phyloP scores from a whole-genome alignment of 495 filamentous ascomycete species.

The Lindgomyces ingoldianus region DNA sequence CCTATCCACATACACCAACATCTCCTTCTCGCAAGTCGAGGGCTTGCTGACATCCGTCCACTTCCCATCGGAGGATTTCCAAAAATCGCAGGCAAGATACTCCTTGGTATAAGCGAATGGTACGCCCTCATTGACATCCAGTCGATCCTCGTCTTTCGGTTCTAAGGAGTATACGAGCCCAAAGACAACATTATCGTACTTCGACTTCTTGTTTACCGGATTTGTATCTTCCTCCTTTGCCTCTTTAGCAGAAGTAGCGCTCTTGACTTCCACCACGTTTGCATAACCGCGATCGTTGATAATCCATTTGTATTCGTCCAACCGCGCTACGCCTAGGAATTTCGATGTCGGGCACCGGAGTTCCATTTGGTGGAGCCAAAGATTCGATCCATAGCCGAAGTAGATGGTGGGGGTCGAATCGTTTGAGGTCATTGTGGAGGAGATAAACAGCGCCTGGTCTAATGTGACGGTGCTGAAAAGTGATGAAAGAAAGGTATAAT shows the following conservation, averaged over 20 bases:
- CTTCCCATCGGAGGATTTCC: constrained; percentile 30
- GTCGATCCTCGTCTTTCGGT: constrained; percentile 47
- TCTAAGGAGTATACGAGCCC: constrained; percentile 57
- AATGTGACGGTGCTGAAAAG: too few relatives aligned
- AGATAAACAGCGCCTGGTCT: too few relatives aligned
- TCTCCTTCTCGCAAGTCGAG: constrained; percentile 14
- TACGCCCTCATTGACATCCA: constrained; percentile 63
- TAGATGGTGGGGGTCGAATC: constrained; percentile 50
- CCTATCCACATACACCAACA: constrained; percentile 63
- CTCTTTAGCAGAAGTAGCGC: background rate
- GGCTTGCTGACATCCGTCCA: constrained; percentile 11
- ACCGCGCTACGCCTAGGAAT: constrained; percentile 51
- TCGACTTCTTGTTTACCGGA: constrained; percentile 3
- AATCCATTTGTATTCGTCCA: constrained; percentile 62
- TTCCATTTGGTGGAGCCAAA: constrained; percentile 67
- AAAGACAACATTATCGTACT: constrained; percentile 42
- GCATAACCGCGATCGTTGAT: constrained; percentile 71
- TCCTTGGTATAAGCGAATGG: constrained; percentile 56
- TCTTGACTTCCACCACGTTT: constrained; percentile 55
- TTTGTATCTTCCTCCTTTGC: background rate
- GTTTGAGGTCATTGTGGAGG: background rate
- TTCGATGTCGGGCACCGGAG: constrained; percentile 58
- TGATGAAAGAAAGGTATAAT: too few relatives aligned
- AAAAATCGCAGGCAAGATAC: constrained; percentile 46
- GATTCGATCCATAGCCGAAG: constrained; percentile 75